Conservation (phyloP, 768 basidiomycete genomes). For the Termitomyces bulborhizus region DNA sequence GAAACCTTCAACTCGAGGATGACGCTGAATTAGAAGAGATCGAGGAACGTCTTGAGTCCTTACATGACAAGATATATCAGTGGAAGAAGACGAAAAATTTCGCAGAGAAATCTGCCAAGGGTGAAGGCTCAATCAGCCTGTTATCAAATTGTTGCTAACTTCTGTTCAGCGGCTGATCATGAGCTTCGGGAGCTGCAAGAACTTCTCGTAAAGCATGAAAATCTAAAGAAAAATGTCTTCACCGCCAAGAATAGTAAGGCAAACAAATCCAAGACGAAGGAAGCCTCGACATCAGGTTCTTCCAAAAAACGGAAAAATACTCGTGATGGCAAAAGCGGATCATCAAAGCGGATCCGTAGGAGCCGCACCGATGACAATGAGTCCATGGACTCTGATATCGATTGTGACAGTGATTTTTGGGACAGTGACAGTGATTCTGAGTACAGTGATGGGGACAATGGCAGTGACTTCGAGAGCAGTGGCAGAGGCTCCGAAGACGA, state of each 20-base stretch:
- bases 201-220: constrained; percentile 30
- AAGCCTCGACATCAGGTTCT: constrained; percentile 8
- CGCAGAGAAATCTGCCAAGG: constrained; percentile 33
- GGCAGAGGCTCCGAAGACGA: constrained; percentile 12
- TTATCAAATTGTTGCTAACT: not conserved
- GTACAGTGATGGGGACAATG: constrained; percentile 15
- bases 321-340: constrained; percentile 30
- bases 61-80: constrained; percentile 27
- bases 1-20: constrained; percentile 42
- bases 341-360: constrained; percentile 38
- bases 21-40: constrained; percentile 47
- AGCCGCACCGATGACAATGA: constrained; percentile 28
- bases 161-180: constrained; percentile 28
- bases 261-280: constrained; percentile 8
- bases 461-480: constrained; percentile 15
- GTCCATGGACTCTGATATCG: constrained; percentile 21
- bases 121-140: constrained; percentile 20
- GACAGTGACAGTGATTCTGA: constrained; percentile 4
- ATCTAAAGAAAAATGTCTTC: constrained; percentile 37
- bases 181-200: constrained; percentile 34
- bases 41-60: constrained; percentile 35
- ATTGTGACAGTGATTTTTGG: constrained; percentile 17
- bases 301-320: constrained; percentile 46
- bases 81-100: constrained; percentile 35
- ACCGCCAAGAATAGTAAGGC: constrained; percentile 21